Conservation (phyloP, 495 filamentous ascomycete species). For the Tuber magnatum region DNA sequence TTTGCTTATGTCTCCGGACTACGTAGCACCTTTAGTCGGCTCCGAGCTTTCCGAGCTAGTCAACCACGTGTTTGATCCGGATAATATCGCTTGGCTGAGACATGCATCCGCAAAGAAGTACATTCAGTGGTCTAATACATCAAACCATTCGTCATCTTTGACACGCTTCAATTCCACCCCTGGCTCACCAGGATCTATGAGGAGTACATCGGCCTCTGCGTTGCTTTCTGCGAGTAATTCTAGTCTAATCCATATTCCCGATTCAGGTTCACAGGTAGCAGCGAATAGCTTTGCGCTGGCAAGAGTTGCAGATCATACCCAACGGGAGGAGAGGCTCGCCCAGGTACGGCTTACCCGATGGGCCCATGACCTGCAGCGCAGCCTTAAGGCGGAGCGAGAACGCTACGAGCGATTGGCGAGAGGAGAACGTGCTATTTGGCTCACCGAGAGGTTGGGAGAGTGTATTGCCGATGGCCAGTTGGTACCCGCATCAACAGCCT, state of each 20-base stretch:
- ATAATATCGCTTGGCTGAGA: constrained; percentile 77
- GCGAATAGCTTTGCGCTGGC: constrained; percentile 56
- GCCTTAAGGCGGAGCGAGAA: constrained; percentile 70
- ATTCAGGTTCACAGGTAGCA: constrained; percentile 18
- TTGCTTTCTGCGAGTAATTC: constrained; percentile 29
- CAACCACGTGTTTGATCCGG: constrained; percentile 64
- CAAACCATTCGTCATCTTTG: constrained; percentile 20
- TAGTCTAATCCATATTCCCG: constrained; percentile 25
- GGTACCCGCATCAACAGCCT: constrained; percentile 44
- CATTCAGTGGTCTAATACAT: constrained; percentile 53
- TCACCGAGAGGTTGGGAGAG: constrained; percentile 67
- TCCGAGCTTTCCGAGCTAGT: constrained; percentile 72
- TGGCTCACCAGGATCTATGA: constrained; percentile 24
- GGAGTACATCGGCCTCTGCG: constrained; percentile 21
- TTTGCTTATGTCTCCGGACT: constrained; percentile 87
- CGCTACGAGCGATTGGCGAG: constrained; percentile 64
- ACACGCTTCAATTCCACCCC: constrained; percentile 17
- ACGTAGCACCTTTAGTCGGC: constrained; percentile 71
- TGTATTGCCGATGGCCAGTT: constrained; percentile 65
- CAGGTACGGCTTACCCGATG: constrained; percentile 79
- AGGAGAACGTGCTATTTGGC: constrained; percentile 70
- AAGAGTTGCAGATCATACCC: constrained; percentile 61
- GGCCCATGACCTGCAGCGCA: constrained; percentile 82
- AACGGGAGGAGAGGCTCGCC: constrained; percentile 64
- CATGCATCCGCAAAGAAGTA: constrained; percentile 83